phyloP scores from a whole-genome alignment of 495 filamentous ascomycete genomes.

The Patellaria atrata region DNA sequence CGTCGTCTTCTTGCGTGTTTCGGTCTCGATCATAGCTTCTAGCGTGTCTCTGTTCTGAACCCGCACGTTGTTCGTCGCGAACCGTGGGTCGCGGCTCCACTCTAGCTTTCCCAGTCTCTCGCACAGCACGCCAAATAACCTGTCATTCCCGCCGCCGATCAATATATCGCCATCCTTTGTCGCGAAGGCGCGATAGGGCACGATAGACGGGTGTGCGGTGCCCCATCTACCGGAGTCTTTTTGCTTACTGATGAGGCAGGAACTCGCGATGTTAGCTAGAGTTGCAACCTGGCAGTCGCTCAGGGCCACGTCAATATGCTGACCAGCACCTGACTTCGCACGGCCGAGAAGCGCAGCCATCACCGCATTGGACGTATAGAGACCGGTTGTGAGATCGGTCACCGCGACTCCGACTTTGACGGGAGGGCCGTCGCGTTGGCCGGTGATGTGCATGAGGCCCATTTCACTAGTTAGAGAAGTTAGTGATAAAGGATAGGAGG shows the following conservation, averaged over 20 bases:
- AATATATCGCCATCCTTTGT: slow-evolving; percentile 88
- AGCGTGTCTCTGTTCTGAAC: slow-evolving; percentile 66
- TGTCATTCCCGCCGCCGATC: slow-evolving; percentile 87
- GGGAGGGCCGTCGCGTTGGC: slow-evolving; percentile 69
- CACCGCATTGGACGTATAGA: slow-evolving; percentile 95
- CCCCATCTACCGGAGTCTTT: slow-evolving; percentile 84
- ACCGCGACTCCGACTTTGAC: slow-evolving; percentile 97
- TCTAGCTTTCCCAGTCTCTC: slow-evolving; percentile 60
- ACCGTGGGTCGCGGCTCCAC: slow-evolving; percentile 65
- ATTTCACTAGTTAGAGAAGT: slow-evolving; percentile 47
- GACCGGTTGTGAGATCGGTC: slow-evolving; percentile 84
- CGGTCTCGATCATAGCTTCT: slow-evolving; percentile 59
- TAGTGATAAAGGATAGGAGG: not conserved
- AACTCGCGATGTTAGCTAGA: slow-evolving; percentile 83
- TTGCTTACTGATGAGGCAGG: slow-evolving; percentile 75
- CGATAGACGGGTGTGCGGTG: slow-evolving; percentile 93
- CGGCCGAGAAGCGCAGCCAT: slow-evolving; percentile 82
- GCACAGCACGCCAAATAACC: slow-evolving; percentile 75
- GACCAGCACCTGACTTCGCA: slow-evolving; percentile 53
- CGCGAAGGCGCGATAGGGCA: slow-evolving; percentile 83
- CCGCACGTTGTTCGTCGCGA: slow-evolving; percentile 63
- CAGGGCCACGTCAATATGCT: slow-evolving; percentile 82
- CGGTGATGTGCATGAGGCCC: slow-evolving; percentile 97
- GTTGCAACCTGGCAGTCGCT: slow-evolving; percentile 94
- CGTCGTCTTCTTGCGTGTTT: slow-evolving; percentile 66